Evolutionary conservation across 352 stramenopile species (phyloP).

Genomic region (Phytophthora agathidicida): DNA sequence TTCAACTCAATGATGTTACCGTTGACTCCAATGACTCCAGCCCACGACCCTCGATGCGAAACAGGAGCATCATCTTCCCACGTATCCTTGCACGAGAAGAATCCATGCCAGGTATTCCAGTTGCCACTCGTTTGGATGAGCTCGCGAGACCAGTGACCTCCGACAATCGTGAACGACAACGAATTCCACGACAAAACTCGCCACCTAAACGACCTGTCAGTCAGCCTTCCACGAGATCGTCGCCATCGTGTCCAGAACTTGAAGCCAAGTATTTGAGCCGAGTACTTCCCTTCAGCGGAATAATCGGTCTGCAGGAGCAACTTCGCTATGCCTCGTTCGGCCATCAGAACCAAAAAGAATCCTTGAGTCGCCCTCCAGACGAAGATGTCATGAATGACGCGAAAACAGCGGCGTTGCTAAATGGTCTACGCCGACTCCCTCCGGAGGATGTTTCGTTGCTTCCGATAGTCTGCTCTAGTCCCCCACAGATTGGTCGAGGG

Average conservation of each 20-base stretch:
- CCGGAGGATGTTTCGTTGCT: slow-evolving; percentile 52
- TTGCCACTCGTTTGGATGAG: slow-evolving; percentile 15
- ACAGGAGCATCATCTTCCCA: slow-evolving; percentile 50
- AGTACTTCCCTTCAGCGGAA: slow-evolving; percentile 45
- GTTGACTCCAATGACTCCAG: background rate
- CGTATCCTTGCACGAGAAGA: slow-evolving; percentile 48
- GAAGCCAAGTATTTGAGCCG: slow-evolving; percentile 60
- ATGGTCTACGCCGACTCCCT: slow-evolving; percentile 46
- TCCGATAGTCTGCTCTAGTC: slow-evolving; percentile 24
- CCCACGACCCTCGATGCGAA: background rate
- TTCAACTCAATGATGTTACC: slow-evolving; percentile 19
- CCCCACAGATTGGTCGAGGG: slow-evolving; percentile 5
- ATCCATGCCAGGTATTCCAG: slow-evolving; percentile 3
- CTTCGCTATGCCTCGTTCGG: slow-evolving; percentile 53
- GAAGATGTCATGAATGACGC: slow-evolving; percentile 15
- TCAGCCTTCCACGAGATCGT: background rate
- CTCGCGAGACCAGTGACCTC: slow-evolving; percentile 26
- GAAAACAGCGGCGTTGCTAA: slow-evolving; percentile 46
- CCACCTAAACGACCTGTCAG: slow-evolving; percentile 10
- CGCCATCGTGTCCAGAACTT: slow-evolving; percentile 40
- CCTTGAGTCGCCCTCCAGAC: background rate
- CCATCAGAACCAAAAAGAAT: slow-evolving; percentile 30
- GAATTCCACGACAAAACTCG: slow-evolving; percentile 2
- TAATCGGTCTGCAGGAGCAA: slow-evolving; percentile 52
- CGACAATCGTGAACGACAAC: slow-evolving; percentile 7